Percentiles rank a stretch among this genome's conserved stretches.
These are phyloP conservation scores for Escovopsis weberi DNA, from an alignment of 2,329 filamentous ascomycete genomes.

Conservation along the genomic window DNA sequence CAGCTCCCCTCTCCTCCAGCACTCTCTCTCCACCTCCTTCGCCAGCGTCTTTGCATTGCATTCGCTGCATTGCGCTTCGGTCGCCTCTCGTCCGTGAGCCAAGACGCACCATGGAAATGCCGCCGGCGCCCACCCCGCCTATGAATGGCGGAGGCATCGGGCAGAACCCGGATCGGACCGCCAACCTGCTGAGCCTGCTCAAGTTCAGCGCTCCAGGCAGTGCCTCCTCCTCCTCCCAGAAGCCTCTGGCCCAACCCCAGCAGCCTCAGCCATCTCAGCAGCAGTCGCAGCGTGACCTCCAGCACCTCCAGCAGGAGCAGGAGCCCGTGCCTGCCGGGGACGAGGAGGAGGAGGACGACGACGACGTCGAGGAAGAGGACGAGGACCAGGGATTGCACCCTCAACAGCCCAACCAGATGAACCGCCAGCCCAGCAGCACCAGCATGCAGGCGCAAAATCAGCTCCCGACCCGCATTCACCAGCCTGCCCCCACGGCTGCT, in stretches of 20 bases:
- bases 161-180: constrained; percentile 32
- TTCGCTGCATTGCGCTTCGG: constrained; percentile 5
- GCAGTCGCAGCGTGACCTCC: constrained; percentile 11
- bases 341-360: constrained; percentile 2
- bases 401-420: constrained; percentile 2
- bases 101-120: constrained; percentile 24
- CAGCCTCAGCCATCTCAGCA: constrained; percentile 10
- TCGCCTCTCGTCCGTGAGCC: constrained; percentile 3
- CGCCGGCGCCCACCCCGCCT: constrained; percentile 36
- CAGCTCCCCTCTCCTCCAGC: constrained; percentile 1
- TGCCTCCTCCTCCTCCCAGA: constrained; percentile 7
- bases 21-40: constrained; percentile 1
- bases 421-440: constrained; percentile 6
- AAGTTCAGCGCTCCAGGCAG: constrained; percentile 37
- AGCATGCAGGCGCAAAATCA: constrained; percentile 11
- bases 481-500: constrained; percentile 39
- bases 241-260: constrained; percentile 6
- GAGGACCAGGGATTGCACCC: neutral
- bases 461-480: constrained; percentile 32
- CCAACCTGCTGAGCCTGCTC: constrained; percentile 44
- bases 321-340: neutral
- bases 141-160: constrained; percentile 24
- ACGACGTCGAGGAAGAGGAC: neutral
- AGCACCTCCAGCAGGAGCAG: constrained; percentile 7
- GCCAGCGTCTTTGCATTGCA: constrained; percentile 3